Base-by-base conservation (phyloP, 2,329 filamentous ascomycete genomes). In the Ilyonectria sp. region DNA sequence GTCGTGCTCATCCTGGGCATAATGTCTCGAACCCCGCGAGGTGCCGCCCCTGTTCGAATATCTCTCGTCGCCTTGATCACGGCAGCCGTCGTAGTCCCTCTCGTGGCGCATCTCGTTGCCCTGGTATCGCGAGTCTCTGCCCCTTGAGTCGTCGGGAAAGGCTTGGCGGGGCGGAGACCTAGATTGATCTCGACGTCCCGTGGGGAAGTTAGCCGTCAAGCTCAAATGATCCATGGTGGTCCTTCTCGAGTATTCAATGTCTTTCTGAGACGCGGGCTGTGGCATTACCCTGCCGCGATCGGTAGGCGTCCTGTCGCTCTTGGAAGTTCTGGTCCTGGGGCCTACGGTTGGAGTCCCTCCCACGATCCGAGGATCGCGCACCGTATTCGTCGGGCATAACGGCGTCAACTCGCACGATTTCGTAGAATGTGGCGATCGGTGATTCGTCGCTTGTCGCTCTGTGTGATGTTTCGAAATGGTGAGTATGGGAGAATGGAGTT, bases 201-300 rank as follows among this genome's bases (percentile, higher is more conserved):
- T 81, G 72, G 78, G 82, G 69, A 85, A 83, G 83, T 85, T 83
- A 85, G 83, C 83, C 70, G 70, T 76, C 75, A 79, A 75, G 75
- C 77, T 81, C 79, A 78, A 73, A 72, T 67, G 65, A 74, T 74
- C 71, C 74, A 75, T 72, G 66, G 67, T 73, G 70, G 69, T 73
- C 65, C 70, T 71, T 76, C 69, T 74, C 72, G 65, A 56, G 61
- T 69, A 44, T 64, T 72, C 64, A 71, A 70, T 68, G 52, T 74
- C 70, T 72, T 68, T 67, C 67, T 67, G 73, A 75, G 72, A 74
- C 77, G 73, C 79, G 77, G 79, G 79, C 75, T 77, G 71, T 78
- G 77, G 61, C 60, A 83, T 85, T 85, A 85, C 83, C 85, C 83
- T 86, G 84, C 82, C 84, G 82, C 81, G 82, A 81, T 80, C 80